Evolutionary conservation across 2,329 filamentous ascomycete genomes (phyloP), one percentile per base, ranked within the genome.

Genomic region (Aspergillus luchuensis): DNA sequence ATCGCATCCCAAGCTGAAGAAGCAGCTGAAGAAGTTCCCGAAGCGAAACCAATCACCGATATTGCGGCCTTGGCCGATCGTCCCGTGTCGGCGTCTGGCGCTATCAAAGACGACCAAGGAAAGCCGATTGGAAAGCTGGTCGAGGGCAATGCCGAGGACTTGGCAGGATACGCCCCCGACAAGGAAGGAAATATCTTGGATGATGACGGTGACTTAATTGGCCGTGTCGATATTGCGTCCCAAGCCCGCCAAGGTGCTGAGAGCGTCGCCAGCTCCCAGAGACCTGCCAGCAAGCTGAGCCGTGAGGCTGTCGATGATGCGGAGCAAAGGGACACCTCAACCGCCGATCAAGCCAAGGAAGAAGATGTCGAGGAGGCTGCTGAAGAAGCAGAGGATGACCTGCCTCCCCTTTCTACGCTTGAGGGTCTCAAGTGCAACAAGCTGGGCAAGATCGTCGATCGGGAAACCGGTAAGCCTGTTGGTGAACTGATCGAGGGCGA

Each of bases 401-500:
- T 71, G 38, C 72, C 70, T 69, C 74, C 70, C 45, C 68, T 74
- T 23, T 75, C 69, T 21, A 76, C 71, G 23, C 64, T 80, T 38
- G 72, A 80, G 64, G 76, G 78, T 13, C 61, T 79, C 55, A 72
- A 72, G 57, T 78, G 72, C 71, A 81, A 74, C 72, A 83, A 78
- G 70, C 72, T 69, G 61, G 79, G 71, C 61, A 82, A 72, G 65
- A 79, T 75, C 63, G 73, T 82, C 52, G 76, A 80, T 41, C 65
- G 66, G 8, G 28, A 67, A 1, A 71, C 77, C 13, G 79, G 81
- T 39, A 82, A 80, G 48, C 77, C 82, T 1, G 72, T 83, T 48
- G 87, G 88, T 45, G 83, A 89, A 56, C 73, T 88, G 11, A 74
- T 82, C 13, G 85, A 88, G 63, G 88, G 87, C 63, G 84, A 87